Conservation (phyloP, 768 basidiomycete genomes). For the Boletellus emodensis region DNA sequence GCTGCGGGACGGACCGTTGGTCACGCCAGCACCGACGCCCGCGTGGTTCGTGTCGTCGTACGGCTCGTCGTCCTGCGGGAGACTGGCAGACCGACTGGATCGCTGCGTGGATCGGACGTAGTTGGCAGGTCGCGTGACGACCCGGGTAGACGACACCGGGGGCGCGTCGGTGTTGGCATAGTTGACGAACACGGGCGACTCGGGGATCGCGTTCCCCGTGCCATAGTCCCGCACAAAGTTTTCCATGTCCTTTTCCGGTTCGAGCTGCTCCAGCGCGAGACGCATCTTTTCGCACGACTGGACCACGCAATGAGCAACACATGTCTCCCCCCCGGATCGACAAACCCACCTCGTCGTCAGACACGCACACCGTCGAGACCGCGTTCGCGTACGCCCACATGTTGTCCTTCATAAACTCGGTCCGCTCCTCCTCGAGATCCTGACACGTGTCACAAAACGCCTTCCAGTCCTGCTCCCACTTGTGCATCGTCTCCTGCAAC, state of each 20-base stretch:
- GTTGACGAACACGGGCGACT: constrained; percentile 83
- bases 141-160: constrained; percentile 53
- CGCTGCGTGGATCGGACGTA: constrained; percentile 46
- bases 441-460: constrained; percentile 91
- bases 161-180: constrained; percentile 66
- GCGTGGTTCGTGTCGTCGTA: constrained; percentile 50
- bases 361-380: constrained; percentile 92
- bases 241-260: constrained; percentile 84
- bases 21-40: constrained; percentile 68
- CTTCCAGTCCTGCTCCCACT: constrained; percentile 96
- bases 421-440: constrained; percentile 92
- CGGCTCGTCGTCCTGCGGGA: constrained; percentile 43
- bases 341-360: constrained; percentile 85
- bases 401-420: constrained; percentile 92
- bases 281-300: constrained; percentile 94
- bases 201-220: constrained; percentile 84
- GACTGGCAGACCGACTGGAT: constrained; percentile 16
- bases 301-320: no score
- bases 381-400: constrained; percentile 96
- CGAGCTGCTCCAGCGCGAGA: constrained; percentile 82
- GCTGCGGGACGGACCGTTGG: constrained; percentile 30
- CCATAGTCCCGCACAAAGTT: constrained; percentile 86
- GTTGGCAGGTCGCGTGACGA: constrained; percentile 53
- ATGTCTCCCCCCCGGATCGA: no score
- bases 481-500: constrained; percentile 69